Percentiles rank a stretch among this genome's conserved stretches.
Conservation (phyloP, 352 stramenopile genomes). For the Proteromonas lacertae region DNA sequence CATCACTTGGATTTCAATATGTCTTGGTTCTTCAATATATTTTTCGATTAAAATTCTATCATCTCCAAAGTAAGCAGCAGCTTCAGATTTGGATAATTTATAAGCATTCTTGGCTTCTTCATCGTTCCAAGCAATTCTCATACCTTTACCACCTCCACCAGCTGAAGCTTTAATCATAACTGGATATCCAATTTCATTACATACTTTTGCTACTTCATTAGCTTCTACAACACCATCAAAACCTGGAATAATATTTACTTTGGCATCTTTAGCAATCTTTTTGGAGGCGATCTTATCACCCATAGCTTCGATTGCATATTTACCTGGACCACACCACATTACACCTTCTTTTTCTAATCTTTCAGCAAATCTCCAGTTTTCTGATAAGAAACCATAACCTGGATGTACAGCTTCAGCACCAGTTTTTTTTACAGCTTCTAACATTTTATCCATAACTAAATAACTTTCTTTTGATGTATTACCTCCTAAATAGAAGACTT, state of each 20-base stretch:
- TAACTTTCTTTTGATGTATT: neutral
- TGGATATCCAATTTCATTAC: constrained; percentile 66
- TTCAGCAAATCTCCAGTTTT: constrained; percentile 43
- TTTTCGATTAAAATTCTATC: constrained; percentile 80
- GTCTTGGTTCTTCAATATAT: constrained; percentile 72
- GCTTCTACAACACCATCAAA: constrained; percentile 39
- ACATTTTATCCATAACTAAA: neutral
- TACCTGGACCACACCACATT: constrained; percentile 40
- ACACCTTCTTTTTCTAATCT: constrained; percentile 27
- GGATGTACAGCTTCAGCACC: neutral
- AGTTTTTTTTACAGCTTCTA: neutral
- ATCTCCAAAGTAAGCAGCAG: constrained; percentile 56
- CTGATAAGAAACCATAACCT: constrained; percentile 11
- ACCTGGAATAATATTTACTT: constrained; percentile 63
- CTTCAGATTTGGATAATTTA: constrained; percentile 32
- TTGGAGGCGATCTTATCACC: constrained; percentile 76
- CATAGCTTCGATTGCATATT: constrained; percentile 46
- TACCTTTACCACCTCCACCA: too few relatives aligned
- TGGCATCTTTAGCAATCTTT: constrained; percentile 51
- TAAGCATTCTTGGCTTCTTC: constrained; percentile 43
- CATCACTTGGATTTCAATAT: constrained; percentile 90
- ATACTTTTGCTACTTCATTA: constrained; percentile 33
- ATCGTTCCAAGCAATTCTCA: constrained; percentile 62
- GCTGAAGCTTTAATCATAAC: constrained; percentile 86
- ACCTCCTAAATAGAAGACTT: neutral